A percentile compares a stretch with the other conserved stretches of the same genome.
Conservation (phyloP, 2,329 filamentous ascomycete genomes). For the Botryotinia globosa region DNA sequence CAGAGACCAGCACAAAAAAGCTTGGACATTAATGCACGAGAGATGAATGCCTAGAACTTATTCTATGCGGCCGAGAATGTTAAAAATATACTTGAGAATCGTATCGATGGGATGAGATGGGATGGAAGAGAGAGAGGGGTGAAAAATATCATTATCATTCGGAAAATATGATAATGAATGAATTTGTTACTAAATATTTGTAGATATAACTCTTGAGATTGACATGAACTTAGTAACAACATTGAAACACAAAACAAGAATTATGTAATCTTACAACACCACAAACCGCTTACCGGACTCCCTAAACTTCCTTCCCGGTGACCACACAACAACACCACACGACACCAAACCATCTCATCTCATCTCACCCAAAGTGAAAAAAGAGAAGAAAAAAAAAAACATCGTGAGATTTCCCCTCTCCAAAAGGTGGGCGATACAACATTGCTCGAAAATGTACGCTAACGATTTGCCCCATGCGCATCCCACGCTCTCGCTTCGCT, state of each 20-base stretch:
- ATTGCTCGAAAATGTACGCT: slow-evolving; percentile 4
- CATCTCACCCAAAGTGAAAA: neutral
- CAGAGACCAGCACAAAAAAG: neutral
- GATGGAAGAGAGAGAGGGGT: neutral
- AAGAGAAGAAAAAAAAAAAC: neutral
- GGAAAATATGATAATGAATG: neutral
- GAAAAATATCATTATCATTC: neutral
- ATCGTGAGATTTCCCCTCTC: neutral
- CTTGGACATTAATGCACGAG: neutral
- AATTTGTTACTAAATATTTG: neutral
- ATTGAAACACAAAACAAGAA: neutral
- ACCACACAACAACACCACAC: neutral
- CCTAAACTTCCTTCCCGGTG: neutral
- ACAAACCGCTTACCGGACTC: neutral
- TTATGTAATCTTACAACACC: neutral
- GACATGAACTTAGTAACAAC: neutral
- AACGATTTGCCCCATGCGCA: neutral
- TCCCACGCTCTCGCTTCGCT: neutral
- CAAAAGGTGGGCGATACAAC: neutral
- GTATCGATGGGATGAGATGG: neutral
- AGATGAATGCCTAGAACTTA: neutral
- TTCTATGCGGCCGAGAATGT: neutral
- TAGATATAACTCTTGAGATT: neutral
- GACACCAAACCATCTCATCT: neutral
- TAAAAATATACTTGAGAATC: neutral